Base-by-base conservation (phyloP, 2,329 filamentous ascomycete species). In the Pseudogymnoascus sp. region DNA sequence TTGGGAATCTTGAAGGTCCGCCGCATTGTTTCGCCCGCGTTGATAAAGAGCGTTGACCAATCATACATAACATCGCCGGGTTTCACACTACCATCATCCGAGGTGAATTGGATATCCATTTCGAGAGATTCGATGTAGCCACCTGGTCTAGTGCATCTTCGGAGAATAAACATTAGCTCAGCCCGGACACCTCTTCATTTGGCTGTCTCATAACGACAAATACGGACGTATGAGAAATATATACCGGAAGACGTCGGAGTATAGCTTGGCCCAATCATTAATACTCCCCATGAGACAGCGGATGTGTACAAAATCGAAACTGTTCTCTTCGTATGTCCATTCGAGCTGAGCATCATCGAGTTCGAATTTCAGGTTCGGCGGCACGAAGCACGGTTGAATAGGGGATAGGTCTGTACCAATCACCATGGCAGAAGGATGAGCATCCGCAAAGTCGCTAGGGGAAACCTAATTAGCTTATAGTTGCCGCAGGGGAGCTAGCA, bases 321-420 rank as follows among this genome's bases (percentile, higher is more conserved):
- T 58, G 8, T 61, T 60, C 73, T 75, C 65, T 60, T 61, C 22
- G 25, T 65, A 70, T 1, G 63, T 65, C 66, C 66, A 69, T 1
- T 50, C 25, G 1, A 61, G 33, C 18, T 66, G 65, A 5, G 65
- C 79, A 67, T 88, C 85, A 68, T 88, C 85, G 47, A 88, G 79
- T 57, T 86, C 78, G 66, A 88, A 88, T 58, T 79, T 76, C 64
- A 84, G 81, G 65, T 88, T 88, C 38, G 77, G 74, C 1, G 83
- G 83, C 7, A 86, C 78, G 69, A 79, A 79, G 6, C 74, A 74
- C 1, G 70, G 69, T 60, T 72, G 69, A 8, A 72, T 70, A 11
- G 68, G 68, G 2, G 70, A 71, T 7, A 72, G 64, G 39, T 72
- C 69, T 37, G 64, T 70, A 28, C 67, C 69, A 25, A 67, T 66